Base-by-base conservation (phyloP, 768 basidiomycete genomes). In the Paxillus ammoniavirescens region DNA sequence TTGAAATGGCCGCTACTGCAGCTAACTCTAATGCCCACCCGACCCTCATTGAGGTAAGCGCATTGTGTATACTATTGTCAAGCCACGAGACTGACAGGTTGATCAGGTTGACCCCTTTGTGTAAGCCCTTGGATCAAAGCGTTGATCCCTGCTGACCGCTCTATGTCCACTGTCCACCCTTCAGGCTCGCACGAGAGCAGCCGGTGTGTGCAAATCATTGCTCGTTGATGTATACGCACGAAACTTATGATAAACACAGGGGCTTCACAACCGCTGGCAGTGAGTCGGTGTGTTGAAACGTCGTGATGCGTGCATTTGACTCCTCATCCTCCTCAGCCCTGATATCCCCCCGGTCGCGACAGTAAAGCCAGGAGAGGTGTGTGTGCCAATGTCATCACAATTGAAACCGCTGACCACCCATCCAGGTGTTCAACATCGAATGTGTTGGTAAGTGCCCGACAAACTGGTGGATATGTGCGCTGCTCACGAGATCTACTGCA, bases 191-290 rank as follows among this genome's bases (percentile, higher is more conserved):
- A 5, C 61, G 64, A 26, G 61, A 83, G 54, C 87, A 89, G 65
- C 83, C 83, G 74, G 87, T 84, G 33, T 8, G 69, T 59, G 8
- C 17, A 14, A 8, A 7, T 17, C 10, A 17, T 44, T 18, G 13
- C 33, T 12, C 1, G 18, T n/a, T 35, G 13, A 5, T 14, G 15
- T 41, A n/a, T 38, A 30, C 14, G 10, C 13, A 26, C 23, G 48
- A 26, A 26, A 54, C 23, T 31, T 31, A 37, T 42, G 26, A 15
- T 30, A 38, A 35, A 26, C 55, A 0, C 49, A 86, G 84, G 82
- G 82, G 26, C 61, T 87, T 10, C 86, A 87, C 60, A 87, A 87
- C 63, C 82, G 86, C 43, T 87, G 86, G 86, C 86, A 87, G 85
- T 87, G 69, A 65, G 86, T 72, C 10, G 14, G 40, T 18, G 17